phyloP scores from a whole-genome alignment of 352 stramenopile species.

The Phytophthora brassicae region DNA sequence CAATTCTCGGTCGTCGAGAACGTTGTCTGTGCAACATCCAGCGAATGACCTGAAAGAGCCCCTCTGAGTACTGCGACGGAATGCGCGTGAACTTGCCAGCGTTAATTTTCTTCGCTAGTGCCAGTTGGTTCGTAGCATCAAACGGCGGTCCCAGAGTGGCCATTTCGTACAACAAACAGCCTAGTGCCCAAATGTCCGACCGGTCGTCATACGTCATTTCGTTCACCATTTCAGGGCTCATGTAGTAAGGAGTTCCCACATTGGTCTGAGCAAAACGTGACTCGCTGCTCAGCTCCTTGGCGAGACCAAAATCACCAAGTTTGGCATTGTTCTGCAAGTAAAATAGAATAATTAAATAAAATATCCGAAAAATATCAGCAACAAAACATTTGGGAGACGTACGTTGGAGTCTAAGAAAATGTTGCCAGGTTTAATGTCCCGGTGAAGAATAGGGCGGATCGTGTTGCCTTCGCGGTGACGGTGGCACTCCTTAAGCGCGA shows the following conservation, averaged over 20 bases:
- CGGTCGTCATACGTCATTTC: constrained; percentile 93
- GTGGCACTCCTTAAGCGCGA: constrained; percentile 91
- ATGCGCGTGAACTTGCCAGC: constrained; percentile 91
- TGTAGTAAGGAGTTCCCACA: constrained; percentile 93
- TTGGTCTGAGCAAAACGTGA: constrained; percentile 91
- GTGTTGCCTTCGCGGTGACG: constrained; percentile 82
- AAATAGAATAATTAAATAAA: not conserved
- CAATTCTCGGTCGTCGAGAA: constrained; percentile 78
- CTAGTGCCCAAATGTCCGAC: constrained; percentile 91
- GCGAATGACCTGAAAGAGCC: constrained; percentile 88
- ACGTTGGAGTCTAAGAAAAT: constrained; percentile 92
- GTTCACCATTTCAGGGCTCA: constrained; percentile 92
- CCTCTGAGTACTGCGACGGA: constrained; percentile 89
- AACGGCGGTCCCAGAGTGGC: constrained; percentile 89
- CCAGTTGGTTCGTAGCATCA: constrained; percentile 91
- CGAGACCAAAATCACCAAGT: constrained; percentile 90
- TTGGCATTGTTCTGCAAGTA: constrained; percentile 85
- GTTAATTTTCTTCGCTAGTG: constrained; percentile 94
- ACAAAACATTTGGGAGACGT: constrained; percentile 12
- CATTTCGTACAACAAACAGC: constrained; percentile 92
- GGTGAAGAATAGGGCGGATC: constrained; percentile 86
- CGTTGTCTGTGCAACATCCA: constrained; percentile 90
- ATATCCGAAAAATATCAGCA: not conserved
- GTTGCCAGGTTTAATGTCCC: constrained; percentile 93
- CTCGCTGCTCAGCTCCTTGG: constrained; percentile 90